A percentile compares a stretch with the other conserved stretches of the same genome.
Conservation (phyloP, 306 rosid genomes). For the Glycine latifolia region DNA sequence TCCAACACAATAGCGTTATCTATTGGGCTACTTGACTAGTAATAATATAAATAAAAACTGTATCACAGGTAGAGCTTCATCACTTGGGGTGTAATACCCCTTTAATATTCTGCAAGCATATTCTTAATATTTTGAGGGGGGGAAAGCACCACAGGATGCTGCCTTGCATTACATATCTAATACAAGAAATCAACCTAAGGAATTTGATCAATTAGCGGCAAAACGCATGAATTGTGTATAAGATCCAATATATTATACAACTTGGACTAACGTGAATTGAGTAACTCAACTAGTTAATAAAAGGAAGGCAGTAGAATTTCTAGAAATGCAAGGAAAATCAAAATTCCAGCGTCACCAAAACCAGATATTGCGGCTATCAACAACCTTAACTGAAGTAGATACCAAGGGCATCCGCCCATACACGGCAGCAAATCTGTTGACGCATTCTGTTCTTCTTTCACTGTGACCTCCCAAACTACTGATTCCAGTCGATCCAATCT, state of each 20-base stretch:
- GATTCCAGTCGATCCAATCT: constrained; percentile 96
- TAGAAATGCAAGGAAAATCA: constrained; percentile 43
- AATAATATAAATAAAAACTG: neutral
- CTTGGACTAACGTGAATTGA: constrained; percentile 45
- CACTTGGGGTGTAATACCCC: constrained; percentile 21
- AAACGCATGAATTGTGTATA: constrained; percentile 43
- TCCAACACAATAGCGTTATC: neutral
- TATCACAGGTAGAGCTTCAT: constrained; percentile 4
- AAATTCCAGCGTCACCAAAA: constrained; percentile 69
- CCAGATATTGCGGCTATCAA: constrained; percentile 87
- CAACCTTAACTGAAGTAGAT: constrained; percentile 81
- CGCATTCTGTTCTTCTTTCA: constrained; percentile 76
- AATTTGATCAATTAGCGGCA: constrained; percentile 48
- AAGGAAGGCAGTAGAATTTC: constrained; percentile 45
- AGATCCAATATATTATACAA: constrained; percentile 56
- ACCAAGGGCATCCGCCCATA: constrained; percentile 84
- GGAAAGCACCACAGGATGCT: constrained; percentile 45
- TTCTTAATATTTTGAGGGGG: constrained; percentile 16
- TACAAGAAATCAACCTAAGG: constrained; percentile 62
- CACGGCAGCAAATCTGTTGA: constrained; percentile 68
- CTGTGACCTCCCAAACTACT: constrained; percentile 95
- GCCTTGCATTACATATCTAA: constrained; percentile 53
- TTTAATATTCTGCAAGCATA: constrained; percentile 47
- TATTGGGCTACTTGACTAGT: neutral
- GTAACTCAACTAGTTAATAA: constrained; percentile 47